Conservation (phyloP, 352 stramenopile genomes). For the Phytophthora meadii region DNA sequence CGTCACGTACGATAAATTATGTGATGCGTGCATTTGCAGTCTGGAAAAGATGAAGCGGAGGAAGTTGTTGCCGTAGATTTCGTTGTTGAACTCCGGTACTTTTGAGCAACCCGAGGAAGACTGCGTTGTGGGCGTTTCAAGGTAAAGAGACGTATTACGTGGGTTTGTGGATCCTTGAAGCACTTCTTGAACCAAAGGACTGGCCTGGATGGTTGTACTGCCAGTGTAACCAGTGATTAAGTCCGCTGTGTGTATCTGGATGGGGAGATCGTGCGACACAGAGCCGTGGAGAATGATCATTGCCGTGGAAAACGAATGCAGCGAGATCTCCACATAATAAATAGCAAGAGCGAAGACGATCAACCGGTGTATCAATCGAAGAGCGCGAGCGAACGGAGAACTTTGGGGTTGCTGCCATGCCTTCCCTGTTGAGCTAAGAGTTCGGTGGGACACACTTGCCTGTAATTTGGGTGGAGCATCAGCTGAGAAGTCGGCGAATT, state of each 20-base stretch:
- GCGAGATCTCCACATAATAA: conserved; percentile 25
- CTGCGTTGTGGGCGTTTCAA: conserved; percentile 11
- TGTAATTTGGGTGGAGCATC: not conserved
- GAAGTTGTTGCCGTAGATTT: conserved; percentile 32
- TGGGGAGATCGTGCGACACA: conserved; percentile 6
- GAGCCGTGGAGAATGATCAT: conserved; percentile 13
- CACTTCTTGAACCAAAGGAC: conserved; percentile 28
- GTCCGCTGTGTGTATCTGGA: not conserved
- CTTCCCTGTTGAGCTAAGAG: conserved; percentile 1
- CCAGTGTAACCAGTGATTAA: conserved; percentile 38
- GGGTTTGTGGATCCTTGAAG: conserved; percentile 16
- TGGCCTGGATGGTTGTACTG: conserved; percentile 26
- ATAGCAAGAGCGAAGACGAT: conserved; percentile 17
- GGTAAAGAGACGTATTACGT: conserved; percentile 35
- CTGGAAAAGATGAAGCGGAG: conserved; percentile 22
- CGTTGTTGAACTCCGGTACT: conserved; percentile 1
- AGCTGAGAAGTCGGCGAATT: conserved; percentile 16
- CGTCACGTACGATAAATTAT: conserved; percentile 31
- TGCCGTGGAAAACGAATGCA: conserved; percentile 13
- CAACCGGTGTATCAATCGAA: conserved; percentile 11
- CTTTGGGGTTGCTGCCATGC: not conserved
- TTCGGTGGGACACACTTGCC: conserved; percentile 8
- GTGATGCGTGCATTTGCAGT: conserved; percentile 10
- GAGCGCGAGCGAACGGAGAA: not conserved
- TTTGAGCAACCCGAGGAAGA: conserved; percentile 19